These are phyloP conservation scores for Elymus sibiricus DNA, from an alignment of 176 grass and related monocot genomes.

Conservation along the genomic window DNA sequence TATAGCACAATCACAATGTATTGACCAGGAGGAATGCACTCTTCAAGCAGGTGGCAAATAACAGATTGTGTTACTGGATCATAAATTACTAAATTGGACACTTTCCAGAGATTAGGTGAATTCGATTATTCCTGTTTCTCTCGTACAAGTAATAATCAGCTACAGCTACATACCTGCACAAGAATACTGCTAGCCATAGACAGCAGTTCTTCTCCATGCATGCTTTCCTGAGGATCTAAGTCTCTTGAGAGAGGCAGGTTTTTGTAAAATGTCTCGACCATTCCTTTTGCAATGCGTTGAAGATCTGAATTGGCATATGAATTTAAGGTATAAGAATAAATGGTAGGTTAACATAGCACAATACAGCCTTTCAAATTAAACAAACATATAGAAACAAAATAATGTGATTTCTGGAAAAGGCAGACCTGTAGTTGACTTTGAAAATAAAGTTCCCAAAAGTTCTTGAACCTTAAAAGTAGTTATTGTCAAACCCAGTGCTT, in stretches of 20 bases:
- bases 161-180: constrained; percentile 60
- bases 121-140: background rate
- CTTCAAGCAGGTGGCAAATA: background rate
- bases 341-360: background rate
- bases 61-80: background rate
- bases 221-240: constrained; percentile 91
- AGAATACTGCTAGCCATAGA: constrained; percentile 82
- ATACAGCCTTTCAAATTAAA: background rate
- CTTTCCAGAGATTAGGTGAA: background rate
- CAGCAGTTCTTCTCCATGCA: constrained; percentile 93
- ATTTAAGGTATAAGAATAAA: constrained; percentile 12
- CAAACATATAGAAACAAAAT: constrained; percentile 15
- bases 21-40: background rate
- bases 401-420: constrained; percentile 1
- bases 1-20: background rate
- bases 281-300: constrained; percentile 54
- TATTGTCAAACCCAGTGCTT: constrained; percentile 55
- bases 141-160: constrained; percentile 6
- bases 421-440: constrained; percentile 55
- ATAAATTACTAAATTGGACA: background rate
- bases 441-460: constrained; percentile 61
- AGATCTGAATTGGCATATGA: constrained; percentile 58
- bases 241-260: constrained; percentile 84
- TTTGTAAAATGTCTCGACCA: constrained; percentile 78
- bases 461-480: constrained; percentile 86